These are phyloP conservation scores for Hyphodiscus sp. DNA, from an alignment of 2,329 filamentous ascomycete species.

Conservation along the genomic window DNA sequence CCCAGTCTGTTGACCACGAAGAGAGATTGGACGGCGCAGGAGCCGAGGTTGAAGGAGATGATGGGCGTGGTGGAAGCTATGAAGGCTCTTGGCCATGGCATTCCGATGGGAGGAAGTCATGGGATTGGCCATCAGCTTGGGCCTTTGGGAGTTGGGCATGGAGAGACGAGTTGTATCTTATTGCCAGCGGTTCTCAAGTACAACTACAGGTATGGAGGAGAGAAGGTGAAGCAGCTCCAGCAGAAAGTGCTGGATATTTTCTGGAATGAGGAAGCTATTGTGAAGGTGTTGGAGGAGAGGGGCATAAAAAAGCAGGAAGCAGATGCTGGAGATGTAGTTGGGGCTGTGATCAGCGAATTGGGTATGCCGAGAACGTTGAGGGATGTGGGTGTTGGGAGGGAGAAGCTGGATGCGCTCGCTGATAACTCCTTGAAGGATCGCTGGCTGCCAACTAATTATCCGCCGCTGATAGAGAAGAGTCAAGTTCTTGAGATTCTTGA, in stretches of 20 bases:
- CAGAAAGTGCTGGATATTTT: conserved; percentile 19
- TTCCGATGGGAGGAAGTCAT: conserved; percentile 35
- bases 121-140: conserved; percentile 38
- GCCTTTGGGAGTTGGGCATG: conserved; percentile 46
- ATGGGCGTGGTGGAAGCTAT: conserved; percentile 48
- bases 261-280: conserved; percentile 17
- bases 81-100: conserved; percentile 35
- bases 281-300: conserved; percentile 9
- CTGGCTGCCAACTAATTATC: conserved; percentile 45
- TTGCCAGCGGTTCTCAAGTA: conserved; percentile 50
- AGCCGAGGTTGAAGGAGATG: conserved; percentile 16
- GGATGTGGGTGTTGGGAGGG: conserved; percentile 43
- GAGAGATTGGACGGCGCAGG: conserved; percentile 11
- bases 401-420: conserved; percentile 42
- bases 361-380: conserved; percentile 47
- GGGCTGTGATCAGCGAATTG: conserved; percentile 43
- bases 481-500: conserved; percentile 46
- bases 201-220: conserved; percentile 33
- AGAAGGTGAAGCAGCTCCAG: conserved; percentile 13
- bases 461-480: conserved; percentile 38
- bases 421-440: conserved; percentile 43
- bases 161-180: conserved; percentile 52
- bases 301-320: conserved; percentile 19
- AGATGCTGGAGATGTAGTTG: conserved; percentile 46
- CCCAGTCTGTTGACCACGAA: conserved; percentile 23